Evolutionary conservation across 495 filamentous ascomycete species (phyloP).

Genomic region (Jackrogersella multiformis): DNA sequence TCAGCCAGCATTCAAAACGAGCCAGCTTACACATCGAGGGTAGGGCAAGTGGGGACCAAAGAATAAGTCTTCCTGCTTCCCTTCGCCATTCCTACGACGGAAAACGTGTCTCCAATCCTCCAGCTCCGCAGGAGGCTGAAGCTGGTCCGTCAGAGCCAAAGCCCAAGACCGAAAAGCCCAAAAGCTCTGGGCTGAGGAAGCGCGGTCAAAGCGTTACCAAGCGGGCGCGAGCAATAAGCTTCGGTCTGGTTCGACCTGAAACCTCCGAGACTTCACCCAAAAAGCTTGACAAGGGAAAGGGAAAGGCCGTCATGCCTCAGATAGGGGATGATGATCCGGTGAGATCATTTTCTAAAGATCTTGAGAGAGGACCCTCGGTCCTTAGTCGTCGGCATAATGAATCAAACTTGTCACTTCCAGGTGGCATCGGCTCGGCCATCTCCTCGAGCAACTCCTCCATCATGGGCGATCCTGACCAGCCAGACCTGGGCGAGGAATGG

Average conservation of each 20-base stretch:
- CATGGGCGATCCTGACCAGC: conserved; percentile 60
- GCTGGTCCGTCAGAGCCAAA: conserved; percentile 49
- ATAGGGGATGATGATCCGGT: conserved; percentile 37
- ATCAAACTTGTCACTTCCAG: conserved; percentile 52
- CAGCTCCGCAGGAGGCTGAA: conserved; percentile 47
- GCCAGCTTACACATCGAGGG: conserved; percentile 73
- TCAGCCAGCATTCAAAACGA: conserved; percentile 69
- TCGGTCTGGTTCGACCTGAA: conserved; percentile 45
- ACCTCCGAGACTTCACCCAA: conserved; percentile 29
- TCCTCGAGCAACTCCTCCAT: conserved; percentile 63
- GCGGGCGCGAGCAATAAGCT: conserved; percentile 44
- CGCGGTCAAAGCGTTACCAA: conserved; percentile 48
- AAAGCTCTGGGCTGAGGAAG: conserved; percentile 35
- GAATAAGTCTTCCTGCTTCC: conserved; percentile 72
- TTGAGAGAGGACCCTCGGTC: conserved; percentile 58
- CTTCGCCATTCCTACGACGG: conserved; percentile 59
- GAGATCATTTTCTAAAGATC: conserved; percentile 56
- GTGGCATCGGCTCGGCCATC: conserved; percentile 59
- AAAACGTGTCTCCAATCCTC: conserved; percentile 51
- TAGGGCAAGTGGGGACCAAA: conserved; percentile 69
- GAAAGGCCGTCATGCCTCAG: conserved; percentile 55
- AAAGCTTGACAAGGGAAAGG: conserved; percentile 57
- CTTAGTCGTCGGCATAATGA: conserved; percentile 44
- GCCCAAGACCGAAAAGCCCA: conserved; percentile 39
- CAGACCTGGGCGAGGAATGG: conserved; percentile 72